Conservation (phyloP, 1,284 basidiomycete species). For the Trametes hirsuta region DNA sequence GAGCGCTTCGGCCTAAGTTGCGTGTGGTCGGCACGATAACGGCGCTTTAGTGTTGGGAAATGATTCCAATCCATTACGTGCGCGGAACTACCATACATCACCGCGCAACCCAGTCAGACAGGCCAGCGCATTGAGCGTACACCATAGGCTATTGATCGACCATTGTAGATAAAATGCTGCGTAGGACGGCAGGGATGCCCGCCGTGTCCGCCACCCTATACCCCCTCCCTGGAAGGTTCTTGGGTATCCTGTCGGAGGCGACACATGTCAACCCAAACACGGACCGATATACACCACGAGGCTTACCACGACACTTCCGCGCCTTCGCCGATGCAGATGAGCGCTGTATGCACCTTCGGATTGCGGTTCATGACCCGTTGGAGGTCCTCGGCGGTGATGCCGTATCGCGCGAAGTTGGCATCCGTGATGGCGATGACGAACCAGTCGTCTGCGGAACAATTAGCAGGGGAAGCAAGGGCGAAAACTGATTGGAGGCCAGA, state of each 20-base stretch:
- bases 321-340: slow-evolving; percentile 72
- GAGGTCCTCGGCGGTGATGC: slow-evolving; percentile 63
- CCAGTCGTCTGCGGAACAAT: slow-evolving; percentile 55
- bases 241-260: slow-evolving; percentile 52
- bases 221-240: slow-evolving; percentile 46
- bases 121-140: no score
- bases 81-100: no score
- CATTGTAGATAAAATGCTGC: slow-evolving; percentile 44
- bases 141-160: slow-evolving; percentile 28
- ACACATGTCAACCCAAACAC: background rate
- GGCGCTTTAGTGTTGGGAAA: no score
- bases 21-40: no score
- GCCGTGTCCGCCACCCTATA: slow-evolving; percentile 43
- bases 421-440: slow-evolving; percentile 72
- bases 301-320: slow-evolving; percentile 62
- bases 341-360: slow-evolving; percentile 64
- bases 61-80: no score
- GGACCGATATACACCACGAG: background rate
- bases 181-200: slow-evolving; percentile 44
- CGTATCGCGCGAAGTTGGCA: slow-evolving; percentile 66
- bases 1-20: no score
- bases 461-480: background rate
- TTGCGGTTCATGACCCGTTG: slow-evolving; percentile 59
- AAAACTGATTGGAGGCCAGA: background rate
- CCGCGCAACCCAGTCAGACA: background rate